Base-by-base conservation (phyloP, 2,329 filamentous ascomycete species). In the Hypomyces perniciosus region DNA sequence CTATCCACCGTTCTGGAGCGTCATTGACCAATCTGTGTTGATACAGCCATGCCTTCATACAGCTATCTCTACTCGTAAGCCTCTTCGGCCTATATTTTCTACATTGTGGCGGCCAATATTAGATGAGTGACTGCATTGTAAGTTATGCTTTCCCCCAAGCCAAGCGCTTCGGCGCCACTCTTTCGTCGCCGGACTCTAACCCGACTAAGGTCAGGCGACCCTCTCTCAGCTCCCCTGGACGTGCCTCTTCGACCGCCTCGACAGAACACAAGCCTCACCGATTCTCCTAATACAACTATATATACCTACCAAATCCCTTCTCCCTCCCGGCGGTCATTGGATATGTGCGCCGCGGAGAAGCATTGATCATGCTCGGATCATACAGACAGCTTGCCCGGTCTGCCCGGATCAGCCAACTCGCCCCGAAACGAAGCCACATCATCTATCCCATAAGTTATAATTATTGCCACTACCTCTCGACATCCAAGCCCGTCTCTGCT, bases 401-500 rank as follows among this genome's bases (percentile, higher is more conserved):
- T 35, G 8, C 33, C 12, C 33, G 12, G 33, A 2, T 35, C 33
- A 8, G 33, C 33, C 12, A 35, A 8, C 33, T 2, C 33, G 12
- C 12, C 33, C 8, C 33, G 12, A 8, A 35, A 8, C 33, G 33
- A 35, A 35, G 33, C 33, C 12, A 35, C 33, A 35, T 3, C 12
- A 35, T 35, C 33, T 12, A 3, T 12, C 33, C 20, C 20, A 20
- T 20, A 20, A 20, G 2, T 20, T 20, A 20, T 20, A 20, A 20
- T 20, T 20, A 42, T 53, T 52, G 52, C 39, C 62, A 64, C 41
- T 52, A 53, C 37, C 58, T 64, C n/a, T 64, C 59, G 9, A 53
- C 60, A 40, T 61, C 57, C 12, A 52, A 46, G 27, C 52, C 59
- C 7, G 48, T 61, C 8, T 46, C 61, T 20, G 57, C 64, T 28